These are phyloP conservation scores for Rutstroemia sydowiana DNA, from an alignment of 2,329 filamentous ascomycete genomes.

Conservation along the genomic window DNA sequence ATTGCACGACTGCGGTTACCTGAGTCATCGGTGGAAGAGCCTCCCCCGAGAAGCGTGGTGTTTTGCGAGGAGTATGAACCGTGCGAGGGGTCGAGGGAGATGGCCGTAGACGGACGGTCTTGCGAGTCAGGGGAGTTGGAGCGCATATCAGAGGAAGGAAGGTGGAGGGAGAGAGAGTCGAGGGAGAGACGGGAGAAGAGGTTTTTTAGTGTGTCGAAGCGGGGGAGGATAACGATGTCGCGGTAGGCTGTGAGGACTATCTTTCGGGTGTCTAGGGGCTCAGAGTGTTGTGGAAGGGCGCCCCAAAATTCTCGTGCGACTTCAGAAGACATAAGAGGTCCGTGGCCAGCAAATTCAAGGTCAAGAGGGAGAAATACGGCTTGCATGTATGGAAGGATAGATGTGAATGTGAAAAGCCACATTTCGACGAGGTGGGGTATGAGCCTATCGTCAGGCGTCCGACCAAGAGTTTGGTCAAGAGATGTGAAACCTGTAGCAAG, in stretches of 20 bases:
- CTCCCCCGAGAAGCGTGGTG: constrained; percentile 63
- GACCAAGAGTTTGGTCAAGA: constrained; percentile 74
- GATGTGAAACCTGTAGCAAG: constrained; percentile 76
- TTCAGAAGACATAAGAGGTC: constrained; percentile 67
- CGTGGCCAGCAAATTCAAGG: constrained; percentile 82
- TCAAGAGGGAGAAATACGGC: constrained; percentile 91
- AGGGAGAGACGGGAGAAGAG: constrained; percentile 87
- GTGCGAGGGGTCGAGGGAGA: constrained; percentile 66
- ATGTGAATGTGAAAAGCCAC: constrained; percentile 89
- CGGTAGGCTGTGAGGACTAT: constrained; percentile 84
- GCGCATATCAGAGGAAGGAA: constrained; percentile 36
- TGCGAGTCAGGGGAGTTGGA: constrained; percentile 43
- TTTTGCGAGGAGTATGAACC: constrained; percentile 73
- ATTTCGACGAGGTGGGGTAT: constrained; percentile 86
- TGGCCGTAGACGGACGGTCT: constrained; percentile 63
- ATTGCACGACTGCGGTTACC: constrained; percentile 70
- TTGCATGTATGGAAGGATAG: constrained; percentile 86
- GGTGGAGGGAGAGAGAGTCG: constrained; percentile 51
- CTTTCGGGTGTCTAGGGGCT: constrained; percentile 76
- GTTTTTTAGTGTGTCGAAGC: constrained; percentile 80
- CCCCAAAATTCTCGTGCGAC: constrained; percentile 91
- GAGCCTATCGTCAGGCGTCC: constrained; percentile 76
- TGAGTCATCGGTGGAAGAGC: constrained; percentile 40
- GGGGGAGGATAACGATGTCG: constrained; percentile 79
- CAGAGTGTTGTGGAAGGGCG: constrained; percentile 45